A percentile compares a stretch with the other conserved stretches of the same genome.
These are phyloP conservation scores for Heterobasidion occidentale DNA, from an alignment of 1,284 basidiomycete species.

Conservation along the genomic window DNA sequence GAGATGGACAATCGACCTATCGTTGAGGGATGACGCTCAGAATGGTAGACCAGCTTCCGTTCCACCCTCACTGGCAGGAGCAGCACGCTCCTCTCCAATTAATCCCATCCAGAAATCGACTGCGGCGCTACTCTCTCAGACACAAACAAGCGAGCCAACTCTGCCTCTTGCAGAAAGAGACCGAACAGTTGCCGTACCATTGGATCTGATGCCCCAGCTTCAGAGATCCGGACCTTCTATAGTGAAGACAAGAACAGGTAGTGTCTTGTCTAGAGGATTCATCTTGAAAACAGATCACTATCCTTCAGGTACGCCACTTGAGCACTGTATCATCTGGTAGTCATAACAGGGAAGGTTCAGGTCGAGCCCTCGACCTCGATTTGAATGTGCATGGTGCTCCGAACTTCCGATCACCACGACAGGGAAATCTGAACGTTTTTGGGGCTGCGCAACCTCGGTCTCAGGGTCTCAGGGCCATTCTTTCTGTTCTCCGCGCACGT, in stretches of 20 bases:
- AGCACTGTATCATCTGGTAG: neutral
- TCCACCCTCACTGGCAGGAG: neutral
- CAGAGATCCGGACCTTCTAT: slow-evolving; percentile 62
- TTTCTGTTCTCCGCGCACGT: slow-evolving; percentile 80
- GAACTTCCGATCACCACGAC: slow-evolving; percentile 83
- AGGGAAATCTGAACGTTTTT: slow-evolving; percentile 80
- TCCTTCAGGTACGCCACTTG: slow-evolving; percentile 55
- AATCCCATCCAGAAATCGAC: neutral
- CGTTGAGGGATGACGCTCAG: neutral
- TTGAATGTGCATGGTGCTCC: slow-evolving; percentile 92
- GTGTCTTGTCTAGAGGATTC: slow-evolving; percentile 84
- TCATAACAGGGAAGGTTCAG: slow-evolving; percentile 26
- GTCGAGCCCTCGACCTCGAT: slow-evolving; percentile 85
- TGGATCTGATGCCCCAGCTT: slow-evolving; percentile 56
- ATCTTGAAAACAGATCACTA: slow-evolving; percentile 94
- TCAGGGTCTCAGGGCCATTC: slow-evolving; percentile 86
- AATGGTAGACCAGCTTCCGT: neutral
- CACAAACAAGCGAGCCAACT: slow-evolving; percentile 5
- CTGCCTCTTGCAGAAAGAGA: slow-evolving; percentile 1
- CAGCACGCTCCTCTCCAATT: neutral
- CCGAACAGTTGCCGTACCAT: neutral
- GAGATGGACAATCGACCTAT: neutral
- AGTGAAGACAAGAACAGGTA: slow-evolving; percentile 84
- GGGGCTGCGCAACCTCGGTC: slow-evolving; percentile 94
- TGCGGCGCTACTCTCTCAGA: neutral